Percentiles rank a stretch among this genome's conserved stretches.
phyloP scores from a whole-genome alignment of 78 protist genomes.

The Neovahlkampfia damariscottae region DNA sequence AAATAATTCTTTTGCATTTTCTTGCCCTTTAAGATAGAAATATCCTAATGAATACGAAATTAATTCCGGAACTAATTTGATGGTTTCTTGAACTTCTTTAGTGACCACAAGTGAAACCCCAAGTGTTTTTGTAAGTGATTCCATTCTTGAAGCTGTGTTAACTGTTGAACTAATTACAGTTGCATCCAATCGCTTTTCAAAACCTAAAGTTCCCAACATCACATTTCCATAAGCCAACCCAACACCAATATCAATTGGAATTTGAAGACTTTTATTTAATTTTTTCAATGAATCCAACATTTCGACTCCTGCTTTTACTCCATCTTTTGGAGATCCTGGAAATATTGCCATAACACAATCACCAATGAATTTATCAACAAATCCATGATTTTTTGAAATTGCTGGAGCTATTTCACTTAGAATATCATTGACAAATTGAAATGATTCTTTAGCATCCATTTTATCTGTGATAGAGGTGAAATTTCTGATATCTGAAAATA shows the following conservation, averaged over 20 bases:
- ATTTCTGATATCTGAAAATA: background rate
- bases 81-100: background rate
- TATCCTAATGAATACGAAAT: background rate
- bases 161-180: slow-evolving; percentile 36
- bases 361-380: slow-evolving; percentile 43
- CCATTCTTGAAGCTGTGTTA: slow-evolving; percentile 37
- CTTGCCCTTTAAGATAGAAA: background rate
- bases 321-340: slow-evolving; percentile 5
- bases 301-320: slow-evolving; percentile 3
- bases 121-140: slow-evolving; percentile 15
- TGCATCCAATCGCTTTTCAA: slow-evolving; percentile 16
- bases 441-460: background rate
- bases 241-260: slow-evolving; percentile 18
- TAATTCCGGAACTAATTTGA: background rate
- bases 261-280: background rate
- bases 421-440: background rate
- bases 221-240: slow-evolving; percentile 31
- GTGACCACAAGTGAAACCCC: background rate
- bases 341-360: slow-evolving; percentile 32
- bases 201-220: slow-evolving; percentile 34
- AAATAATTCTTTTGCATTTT: background rate
- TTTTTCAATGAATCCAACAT: slow-evolving; percentile 6
- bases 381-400: slow-evolving; percentile 20
- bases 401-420: background rate
- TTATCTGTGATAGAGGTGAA: background rate